These are phyloP conservation scores for Ophiostoma perfectum DNA, from an alignment of 2,329 filamentous ascomycete species.

Conservation along the genomic window DNA sequence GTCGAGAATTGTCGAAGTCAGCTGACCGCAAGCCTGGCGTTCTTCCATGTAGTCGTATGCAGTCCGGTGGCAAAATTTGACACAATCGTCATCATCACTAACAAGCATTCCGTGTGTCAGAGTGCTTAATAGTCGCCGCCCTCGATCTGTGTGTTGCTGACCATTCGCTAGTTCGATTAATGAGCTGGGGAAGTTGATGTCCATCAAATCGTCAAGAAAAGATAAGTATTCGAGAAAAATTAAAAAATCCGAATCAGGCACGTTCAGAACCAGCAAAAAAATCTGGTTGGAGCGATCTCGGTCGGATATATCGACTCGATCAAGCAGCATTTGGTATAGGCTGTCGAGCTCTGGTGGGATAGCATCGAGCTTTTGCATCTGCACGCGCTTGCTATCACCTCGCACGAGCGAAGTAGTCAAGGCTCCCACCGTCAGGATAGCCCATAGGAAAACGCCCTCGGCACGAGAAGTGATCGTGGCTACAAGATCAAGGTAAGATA, in stretches of 20 bases:
- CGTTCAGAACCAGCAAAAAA: background rate
- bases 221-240: background rate
- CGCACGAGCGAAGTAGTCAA: background rate
- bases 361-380: constrained; percentile 1
- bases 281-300: background rate
- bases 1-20: background rate
- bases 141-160: background rate
- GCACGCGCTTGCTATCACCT: background rate
- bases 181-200: background rate
- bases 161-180: background rate
- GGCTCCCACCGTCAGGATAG: background rate
- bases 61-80: background rate
- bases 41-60: constrained; percentile 1
- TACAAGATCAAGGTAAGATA: background rate
- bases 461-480: background rate
- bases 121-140: background rate
- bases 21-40: background rate
- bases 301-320: background rate
- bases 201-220: background rate
- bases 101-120: background rate
- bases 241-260: background rate
- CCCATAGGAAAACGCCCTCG: background rate
- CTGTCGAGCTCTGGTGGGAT: background rate
- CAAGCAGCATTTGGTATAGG: background rate
- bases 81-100: too few relatives aligned